A percentile compares a stretch with the other conserved stretches of the same genome.
These are phyloP conservation scores for Colletotrichum shisoi DNA, from an alignment of 2,329 filamentous ascomycete species.

Conservation along the genomic window DNA sequence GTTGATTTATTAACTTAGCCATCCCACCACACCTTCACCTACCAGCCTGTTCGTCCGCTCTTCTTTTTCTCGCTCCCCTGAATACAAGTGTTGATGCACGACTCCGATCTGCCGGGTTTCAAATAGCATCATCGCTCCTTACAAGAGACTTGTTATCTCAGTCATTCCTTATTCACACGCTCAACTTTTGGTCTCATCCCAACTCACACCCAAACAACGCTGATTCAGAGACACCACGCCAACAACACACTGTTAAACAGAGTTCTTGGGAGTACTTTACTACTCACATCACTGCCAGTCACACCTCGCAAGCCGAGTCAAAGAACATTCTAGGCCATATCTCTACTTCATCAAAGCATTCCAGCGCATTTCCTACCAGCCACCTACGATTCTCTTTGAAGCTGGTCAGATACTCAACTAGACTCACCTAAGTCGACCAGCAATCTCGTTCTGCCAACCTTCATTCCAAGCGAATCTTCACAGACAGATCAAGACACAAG, in stretches of 20 bases:
- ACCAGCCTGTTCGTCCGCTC: neutral
- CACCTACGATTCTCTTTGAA: constrained; percentile 19
- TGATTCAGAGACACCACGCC: constrained; percentile 24
- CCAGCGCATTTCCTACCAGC: constrained; percentile 19
- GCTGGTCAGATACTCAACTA: constrained; percentile 25
- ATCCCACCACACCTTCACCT: constrained; percentile 24
- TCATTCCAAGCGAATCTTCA: constrained; percentile 28
- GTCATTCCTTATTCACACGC: constrained; percentile 37
- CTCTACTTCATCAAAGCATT: constrained; percentile 16
- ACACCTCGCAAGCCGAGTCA: constrained; percentile 30
- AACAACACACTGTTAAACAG: constrained; percentile 30
- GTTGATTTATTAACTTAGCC: constrained; percentile 23
- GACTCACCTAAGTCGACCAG: constrained; percentile 18
- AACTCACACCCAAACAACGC: neutral
- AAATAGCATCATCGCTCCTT: constrained; percentile 37
- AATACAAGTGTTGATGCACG: constrained; percentile 26
- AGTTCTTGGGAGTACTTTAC: constrained; percentile 26
- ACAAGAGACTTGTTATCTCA: constrained; percentile 17
- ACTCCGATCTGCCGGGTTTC: constrained; percentile 20
- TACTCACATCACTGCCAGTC: constrained; percentile 20
- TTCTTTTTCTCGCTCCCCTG: constrained; percentile 1
- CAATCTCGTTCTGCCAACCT: constrained; percentile 11
- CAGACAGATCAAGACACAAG: constrained; percentile 7
- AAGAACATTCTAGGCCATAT: constrained; percentile 30
- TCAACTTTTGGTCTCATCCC: constrained; percentile 14